A percentile compares a stretch with the other conserved stretches of the same genome.
Conservation (phyloP, 176 grass and related monocot species). For the Musa troglodytarum region DNA sequence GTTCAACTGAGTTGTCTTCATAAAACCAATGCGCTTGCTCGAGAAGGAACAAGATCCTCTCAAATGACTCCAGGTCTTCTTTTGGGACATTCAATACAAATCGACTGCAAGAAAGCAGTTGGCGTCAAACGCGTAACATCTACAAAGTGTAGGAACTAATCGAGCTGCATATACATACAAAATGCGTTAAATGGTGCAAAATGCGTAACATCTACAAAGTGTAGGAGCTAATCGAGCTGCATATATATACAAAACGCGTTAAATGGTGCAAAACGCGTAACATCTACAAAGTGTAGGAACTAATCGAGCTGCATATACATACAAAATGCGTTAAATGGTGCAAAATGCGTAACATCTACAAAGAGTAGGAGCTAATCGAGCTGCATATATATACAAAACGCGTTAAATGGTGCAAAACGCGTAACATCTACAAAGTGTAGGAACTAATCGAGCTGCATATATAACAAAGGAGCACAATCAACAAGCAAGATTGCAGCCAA, state of each 20-base stretch:
- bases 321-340: neutral
- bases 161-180: too few relatives aligned
- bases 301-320: neutral
- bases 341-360: neutral
- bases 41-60: slow-evolving; percentile 92
- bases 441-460: neutral
- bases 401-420: neutral
- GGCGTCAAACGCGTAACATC: neutral
- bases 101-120: slow-evolving; percentile 39
- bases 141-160: neutral
- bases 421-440: neutral
- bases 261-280: neutral
- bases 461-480: neutral
- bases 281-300: neutral
- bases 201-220: neutral
- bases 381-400: too few relatives aligned
- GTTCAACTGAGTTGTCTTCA: slow-evolving; percentile 89
- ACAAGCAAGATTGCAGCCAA: neutral
- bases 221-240: too few relatives aligned
- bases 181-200: neutral
- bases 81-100: slow-evolving; percentile 94
- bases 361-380: too few relatives aligned
- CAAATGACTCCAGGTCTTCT: slow-evolving; percentile 92
- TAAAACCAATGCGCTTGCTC: slow-evolving; percentile 99
- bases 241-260: neutral